A percentile compares a stretch with the other conserved stretches of the same genome.
These are phyloP conservation scores for Paecilomyces sp. DNA, from an alignment of 2,329 filamentous ascomycete genomes.

Conservation along the genomic window DNA sequence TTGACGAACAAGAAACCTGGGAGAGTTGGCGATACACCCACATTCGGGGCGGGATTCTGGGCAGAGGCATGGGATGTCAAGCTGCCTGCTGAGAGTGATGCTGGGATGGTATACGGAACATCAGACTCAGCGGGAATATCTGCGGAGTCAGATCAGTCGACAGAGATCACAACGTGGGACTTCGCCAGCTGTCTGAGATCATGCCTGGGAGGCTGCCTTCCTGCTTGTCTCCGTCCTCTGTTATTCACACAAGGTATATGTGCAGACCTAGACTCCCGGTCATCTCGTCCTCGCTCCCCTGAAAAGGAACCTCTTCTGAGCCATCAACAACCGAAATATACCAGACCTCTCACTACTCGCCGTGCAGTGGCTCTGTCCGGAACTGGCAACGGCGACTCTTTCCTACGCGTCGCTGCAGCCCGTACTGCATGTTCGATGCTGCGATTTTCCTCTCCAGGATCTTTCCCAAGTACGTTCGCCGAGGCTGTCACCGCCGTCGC, in stretches of 20 bases:
- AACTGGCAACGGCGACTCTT: conserved; percentile 85
- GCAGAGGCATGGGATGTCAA: conserved; percentile 70
- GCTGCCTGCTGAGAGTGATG: neutral
- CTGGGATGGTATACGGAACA: neutral
- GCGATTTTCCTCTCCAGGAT: conserved; percentile 47
- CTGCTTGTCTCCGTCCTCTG: neutral
- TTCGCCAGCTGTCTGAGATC: conserved; percentile 2
- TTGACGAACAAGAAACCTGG: conserved; percentile 85
- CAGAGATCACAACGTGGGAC: neutral
- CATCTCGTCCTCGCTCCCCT: conserved; percentile 2
- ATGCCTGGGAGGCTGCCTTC: conserved; percentile 11
- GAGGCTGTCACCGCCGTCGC: conserved; percentile 58
- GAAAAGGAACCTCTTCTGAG: neutral
- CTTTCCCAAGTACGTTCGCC: conserved; percentile 39
- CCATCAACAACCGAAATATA: neutral
- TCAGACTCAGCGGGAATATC: neutral
- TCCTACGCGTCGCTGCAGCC: conserved; percentile 64
- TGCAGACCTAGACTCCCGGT: neutral
- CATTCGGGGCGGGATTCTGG: conserved; percentile 80
- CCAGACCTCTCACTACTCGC: conserved; percentile 13
- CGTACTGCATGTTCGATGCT: conserved; percentile 68
- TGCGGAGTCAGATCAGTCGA: neutral
- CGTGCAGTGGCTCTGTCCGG: conserved; percentile 59
- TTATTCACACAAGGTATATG: neutral
- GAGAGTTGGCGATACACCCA: conserved; percentile 78